A percentile compares a stretch with the other conserved stretches of the same genome.
Evolutionary conservation across 176 grass and related monocot genomes (phyloP).

Genomic region (Thinopyrum elongatum): DNA sequence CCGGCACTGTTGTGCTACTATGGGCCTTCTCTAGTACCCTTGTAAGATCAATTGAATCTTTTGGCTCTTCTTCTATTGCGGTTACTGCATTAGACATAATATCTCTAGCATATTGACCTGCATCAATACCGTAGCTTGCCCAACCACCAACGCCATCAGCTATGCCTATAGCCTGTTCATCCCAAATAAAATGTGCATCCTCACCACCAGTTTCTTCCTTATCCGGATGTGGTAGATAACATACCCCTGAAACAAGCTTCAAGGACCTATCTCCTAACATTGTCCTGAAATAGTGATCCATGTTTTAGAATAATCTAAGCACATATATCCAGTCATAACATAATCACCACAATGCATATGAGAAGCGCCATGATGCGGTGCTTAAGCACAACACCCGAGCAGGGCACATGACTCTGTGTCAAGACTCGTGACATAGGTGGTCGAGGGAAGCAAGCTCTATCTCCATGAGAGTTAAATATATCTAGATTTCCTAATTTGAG

Average conservation of each 20-base stretch:
- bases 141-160: conserved; percentile 79
- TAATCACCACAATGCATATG: neutral
- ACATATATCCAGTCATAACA: neutral
- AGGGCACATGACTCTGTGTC: neutral
- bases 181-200: conserved; percentile 79
- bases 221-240: conserved; percentile 72
- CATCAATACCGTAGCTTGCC: conserved; percentile 59
- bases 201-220: conserved; percentile 75
- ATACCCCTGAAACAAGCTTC: conserved; percentile 65
- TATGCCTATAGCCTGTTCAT: conserved; percentile 61
- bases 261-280: conserved; percentile 26
- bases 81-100: conserved; percentile 57
- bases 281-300: conserved; percentile 27
- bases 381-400: neutral
- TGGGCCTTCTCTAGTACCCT: conserved; percentile 72
- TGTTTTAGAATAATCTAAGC: neutral
- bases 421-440: neutral
- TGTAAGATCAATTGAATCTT: conserved; percentile 55
- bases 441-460: neutral
- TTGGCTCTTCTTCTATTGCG: conserved; percentile 61
- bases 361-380: neutral
- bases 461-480: neutral
- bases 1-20: conserved; percentile 47
- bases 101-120: conserved; percentile 64
- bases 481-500: neutral